Base-by-base conservation (phyloP, 176 grass and related monocot species). In the Musa acuminata region DNA sequence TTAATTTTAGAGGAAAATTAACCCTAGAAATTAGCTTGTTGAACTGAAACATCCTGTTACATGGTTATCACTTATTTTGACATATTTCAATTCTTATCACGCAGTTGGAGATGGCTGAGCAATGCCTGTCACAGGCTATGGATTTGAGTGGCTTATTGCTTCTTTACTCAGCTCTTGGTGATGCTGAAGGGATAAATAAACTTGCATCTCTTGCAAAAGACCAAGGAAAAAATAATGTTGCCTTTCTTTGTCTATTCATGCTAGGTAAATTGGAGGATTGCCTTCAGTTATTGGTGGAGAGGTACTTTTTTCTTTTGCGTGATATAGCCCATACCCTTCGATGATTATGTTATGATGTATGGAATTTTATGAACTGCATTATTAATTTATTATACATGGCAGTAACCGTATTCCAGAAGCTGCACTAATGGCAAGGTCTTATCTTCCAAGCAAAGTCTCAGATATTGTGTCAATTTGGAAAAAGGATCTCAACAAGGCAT, bases 391-490 rank as follows among this genome's bases (percentile, higher is more conserved):
- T n/a, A 63, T 85, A 11, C 22, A 58, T 67, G 65, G 16, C 94
- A 98, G 95, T 78, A 93, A 94, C 69, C 95, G 95, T 74, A 91
- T 98, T 75, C 94, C 94, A 52, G 94, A 98, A 91, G 85, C 94
- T 82, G 94, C 94, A 71, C 82, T 98, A 74, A 93, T 98, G 95
- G 82, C 95, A 22, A 83, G 95, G 50, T 98, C 95, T 52, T 98
- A 98, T 82, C 84, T 98, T 81, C 95, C 95, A 57, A 94, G 95
- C 80, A 98, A 93, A 83, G 95, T 94, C 67, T 82, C 95, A 58
- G 90, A 98, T 72, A 98, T 94, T 64, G 80, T 94, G 60, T 84
- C 78, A 80, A 71, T 82, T 69, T 98, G 95, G 95, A 93, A 87
- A 87, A 94, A 93, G 68, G 90, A 93, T 74, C 86, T 98, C 19